Evolutionary conservation across 2,329 filamentous ascomycete genomes (phyloP).

Genomic region (Spiromastix sp.): DNA sequence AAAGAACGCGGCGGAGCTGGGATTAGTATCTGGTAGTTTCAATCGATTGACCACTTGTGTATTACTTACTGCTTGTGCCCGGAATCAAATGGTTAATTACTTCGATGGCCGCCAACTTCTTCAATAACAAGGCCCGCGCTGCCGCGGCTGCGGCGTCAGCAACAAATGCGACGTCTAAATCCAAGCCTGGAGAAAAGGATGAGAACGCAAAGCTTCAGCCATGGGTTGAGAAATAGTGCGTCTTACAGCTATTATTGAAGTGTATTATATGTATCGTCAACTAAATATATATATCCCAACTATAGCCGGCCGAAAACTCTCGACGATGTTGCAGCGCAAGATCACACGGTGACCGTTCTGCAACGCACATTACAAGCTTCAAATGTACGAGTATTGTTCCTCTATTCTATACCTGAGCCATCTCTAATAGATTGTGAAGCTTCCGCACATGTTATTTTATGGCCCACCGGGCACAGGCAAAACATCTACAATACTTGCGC

Average conservation of each 20-base stretch:
- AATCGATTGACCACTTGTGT: too few species aligned
- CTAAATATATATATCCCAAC: conserved; percentile 5
- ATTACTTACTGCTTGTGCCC: too few species aligned
- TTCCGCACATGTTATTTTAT: conserved; percentile 99
- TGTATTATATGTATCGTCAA: not conserved
- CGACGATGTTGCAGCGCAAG: conserved; percentile 91
- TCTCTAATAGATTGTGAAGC: conserved; percentile 35
- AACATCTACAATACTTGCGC: conserved; percentile 91
- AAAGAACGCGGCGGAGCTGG: too few species aligned
- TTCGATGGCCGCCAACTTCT: conserved; percentile 68
- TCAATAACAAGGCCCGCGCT: conserved; percentile 82
- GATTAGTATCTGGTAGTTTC: too few species aligned
- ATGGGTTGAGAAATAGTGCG: conserved; percentile 98
- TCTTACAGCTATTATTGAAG: not conserved
- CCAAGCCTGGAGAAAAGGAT: conserved; percentile 52
- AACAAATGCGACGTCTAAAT: conserved; percentile 49
- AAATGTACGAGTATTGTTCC: conserved; percentile 49
- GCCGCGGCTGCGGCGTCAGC: conserved; percentile 61
- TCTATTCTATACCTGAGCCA: not conserved
- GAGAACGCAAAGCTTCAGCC: conserved; percentile 64
- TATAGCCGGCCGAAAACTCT: conserved; percentile 89
- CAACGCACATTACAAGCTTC: conserved; percentile 88
- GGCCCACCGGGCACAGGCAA: conserved; percentile 96
- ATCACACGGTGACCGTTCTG: conserved; percentile 89
- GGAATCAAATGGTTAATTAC: too few species aligned